Base-by-base conservation (phyloP, 495 filamentous ascomycete genomes). In the Neohortaea acidophila region DNA sequence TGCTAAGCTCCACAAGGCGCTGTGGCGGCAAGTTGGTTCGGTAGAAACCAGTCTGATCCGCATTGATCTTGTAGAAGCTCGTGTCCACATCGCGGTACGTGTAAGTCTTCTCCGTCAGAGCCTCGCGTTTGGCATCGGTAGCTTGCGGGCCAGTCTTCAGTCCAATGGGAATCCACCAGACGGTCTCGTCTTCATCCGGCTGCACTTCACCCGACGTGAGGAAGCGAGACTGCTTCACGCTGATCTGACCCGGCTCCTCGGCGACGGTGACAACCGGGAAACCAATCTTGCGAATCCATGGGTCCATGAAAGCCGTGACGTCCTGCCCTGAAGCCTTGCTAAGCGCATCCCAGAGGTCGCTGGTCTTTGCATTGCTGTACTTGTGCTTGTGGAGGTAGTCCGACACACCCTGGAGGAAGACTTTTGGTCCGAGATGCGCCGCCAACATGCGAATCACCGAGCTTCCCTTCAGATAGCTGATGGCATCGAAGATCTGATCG, bases 121-220 rank as follows among this genome's bases (percentile, higher is more conserved):
- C 75, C 9, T 68, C 55, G 9, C 67, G 51, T 12, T 62, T 63
- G 6, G 67, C 60, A n/a, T 64, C 65, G 15, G 63, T 54, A 44
- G 76, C 67, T 35, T 71, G 61, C 39, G 38, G 58, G 33, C 62
- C 69, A 8, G 72, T 69, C 51, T 75, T 78, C 30, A 97, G 63
- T 17, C 78, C 77, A 11, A 96, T 68, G 13, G 89, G 89, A 48
- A 94, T 72, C 86, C 89, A 94, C 89, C 89, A 97, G n/a, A 69
- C 74, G 1, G 84, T 92, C 53, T 79, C 57, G 56, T 97, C 84
- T 37, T 97, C 89, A 41, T 80, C 75, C 1, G 76, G 66, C 52
- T 73, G 77, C 30, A 79, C 77, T 56, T 96, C 89, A 11, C 89
- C 89, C 21, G 83, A 85, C 27, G 75, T 79, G 12, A 97, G 65